Evolutionary conservation across 495 filamentous ascomycete genomes (phyloP), one percentile per base, ranked within the genome.

Genomic region (Massariosphaeria phaeospora): DNA sequence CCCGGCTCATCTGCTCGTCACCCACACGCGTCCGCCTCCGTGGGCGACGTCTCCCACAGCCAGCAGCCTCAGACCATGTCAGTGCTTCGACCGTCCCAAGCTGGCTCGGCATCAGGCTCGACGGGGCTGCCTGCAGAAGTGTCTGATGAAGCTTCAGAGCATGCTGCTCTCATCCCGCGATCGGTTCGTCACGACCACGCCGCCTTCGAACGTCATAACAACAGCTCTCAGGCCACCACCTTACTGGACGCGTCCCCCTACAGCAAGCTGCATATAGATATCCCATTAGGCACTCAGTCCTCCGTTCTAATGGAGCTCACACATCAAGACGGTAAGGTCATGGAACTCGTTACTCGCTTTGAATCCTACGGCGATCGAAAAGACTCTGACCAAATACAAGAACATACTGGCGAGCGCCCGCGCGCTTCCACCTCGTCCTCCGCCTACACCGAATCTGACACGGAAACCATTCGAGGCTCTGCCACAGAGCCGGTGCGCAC

Each of bases 241-340:
- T 20, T 29, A 12, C 25, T 50, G 39, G 41, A 56, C 24, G 51
- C 21, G 9, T 10, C 26, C 4, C 21, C 13, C 31, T 40, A 41
- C 33, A 29, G 25, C 35, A 50, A 31, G 23, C 38, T 51, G 29
- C 38, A 62, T 27, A 58, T 58, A 21, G 50, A 47, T 17, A 48
- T 58, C 35, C 46, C 44, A 30, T 21, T 45, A 15, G 44, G 54
- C 41, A 43, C 18, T 6, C 40, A 48, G 17, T 52, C 59, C n/a
- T 25, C 27, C 13, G 23, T 63, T 4, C 40, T 50, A 13, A 52
- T 50, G 39, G 41, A 59, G 30, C 10, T 59, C 23, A 54, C 40
- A 46, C 61, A 63, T 9, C 40, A 57, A 30, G 51, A 63, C 38
- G 55, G 61, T 49, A 63, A 59, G 55, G 61, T 59, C 41, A 59